Conservation (phyloP, 2,329 filamentous ascomycete species). For the Clarireedia hainanense region DNA sequence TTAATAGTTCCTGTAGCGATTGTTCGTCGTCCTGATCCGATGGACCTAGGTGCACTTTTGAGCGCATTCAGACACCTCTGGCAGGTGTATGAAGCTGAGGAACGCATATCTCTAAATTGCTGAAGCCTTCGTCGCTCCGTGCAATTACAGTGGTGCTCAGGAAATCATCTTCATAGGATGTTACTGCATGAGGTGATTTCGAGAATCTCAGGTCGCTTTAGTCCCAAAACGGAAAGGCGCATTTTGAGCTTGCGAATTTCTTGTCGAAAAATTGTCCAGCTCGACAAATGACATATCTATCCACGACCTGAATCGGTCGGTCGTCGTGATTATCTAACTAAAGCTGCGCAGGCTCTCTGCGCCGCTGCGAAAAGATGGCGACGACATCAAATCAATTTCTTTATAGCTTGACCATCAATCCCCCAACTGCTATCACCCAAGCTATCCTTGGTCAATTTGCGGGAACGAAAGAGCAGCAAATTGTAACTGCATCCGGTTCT, state of each 20-base stretch:
- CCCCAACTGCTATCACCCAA: slow-evolving; percentile 80
- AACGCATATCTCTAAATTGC: slow-evolving; percentile 16
- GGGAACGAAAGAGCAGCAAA: slow-evolving; percentile 95
- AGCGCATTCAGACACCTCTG: slow-evolving; percentile 26
- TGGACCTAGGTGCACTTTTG: slow-evolving; percentile 15
- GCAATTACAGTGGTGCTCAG: neutral
- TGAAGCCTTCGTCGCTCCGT: neutral
- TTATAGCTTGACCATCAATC: slow-evolving; percentile 93
- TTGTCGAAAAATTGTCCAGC: slow-evolving; percentile 11
- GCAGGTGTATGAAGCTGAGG: slow-evolving; percentile 26
- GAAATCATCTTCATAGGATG: neutral
- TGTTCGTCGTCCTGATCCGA: slow-evolving; percentile 14
- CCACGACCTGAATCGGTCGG: neutral
- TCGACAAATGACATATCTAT: slow-evolving; percentile 10
- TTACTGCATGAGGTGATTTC: slow-evolving; percentile 6
- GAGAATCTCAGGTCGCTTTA: slow-evolving; percentile 3
- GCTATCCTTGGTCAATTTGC: slow-evolving; percentile 93
- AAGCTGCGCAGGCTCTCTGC: slow-evolving; percentile 26
- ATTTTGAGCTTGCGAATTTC: slow-evolving; percentile 8
- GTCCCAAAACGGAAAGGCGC: slow-evolving; percentile 10
- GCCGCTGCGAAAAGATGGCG: slow-evolving; percentile 56
- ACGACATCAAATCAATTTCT: slow-evolving; percentile 98
- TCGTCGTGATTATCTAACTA: neutral
- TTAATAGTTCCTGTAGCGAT: slow-evolving; percentile 19
- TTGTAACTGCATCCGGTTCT: slow-evolving; percentile 87